Base-by-base conservation (phyloP, 495 filamentous ascomycete genomes). In the Chaetomium cochliodes region DNA sequence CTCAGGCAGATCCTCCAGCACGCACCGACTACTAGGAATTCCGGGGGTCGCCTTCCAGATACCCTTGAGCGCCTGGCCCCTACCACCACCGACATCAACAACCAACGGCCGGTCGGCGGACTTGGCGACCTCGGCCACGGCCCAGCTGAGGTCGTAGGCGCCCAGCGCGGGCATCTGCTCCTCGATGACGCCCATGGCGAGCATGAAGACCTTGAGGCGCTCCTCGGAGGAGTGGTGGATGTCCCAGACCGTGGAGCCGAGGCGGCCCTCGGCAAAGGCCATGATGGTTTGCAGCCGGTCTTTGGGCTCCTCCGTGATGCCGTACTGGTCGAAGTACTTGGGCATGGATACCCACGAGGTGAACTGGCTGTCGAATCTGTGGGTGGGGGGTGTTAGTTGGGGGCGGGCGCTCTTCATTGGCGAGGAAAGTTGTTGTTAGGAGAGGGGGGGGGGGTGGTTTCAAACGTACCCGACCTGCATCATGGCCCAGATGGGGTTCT, bases 81-180 rank as follows among this genome's bases (percentile, higher is more conserved):
- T 74, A 12, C 76, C 69, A 2, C 74, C 76, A 12, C 76, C 76
- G 18, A 78, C 72, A 23, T 78, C 76, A 15, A 78, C 74, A 2
- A 77, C 60, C 1, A 74, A 37, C 15, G 55, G 51, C 6, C 70
- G 62, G 5, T 70, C 65, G 0, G 54, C 18, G n/a, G 51, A 49
- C 12, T 52, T 42, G 4, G 13, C 16, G 18, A 62, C 67, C 12
- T 58, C 56, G 6, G 60, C 16, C 5, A 67, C 68, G 22, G 70
- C 63, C 75, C 72, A 77, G 23, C 57, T 37, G 37, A 74, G 68
- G 58, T 75, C 69, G 59, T 77, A 77, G 16, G 51, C 30, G 23
- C 72, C 73, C 11, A 68, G 70, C 46, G 62, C 52, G 12, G 72
- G 69, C 56, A 61, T 69, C 5, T 54, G 33, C 18, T 56, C 51